Conservation (phyloP, 148 eudicot genomes). For the Cornus suecica region DNA sequence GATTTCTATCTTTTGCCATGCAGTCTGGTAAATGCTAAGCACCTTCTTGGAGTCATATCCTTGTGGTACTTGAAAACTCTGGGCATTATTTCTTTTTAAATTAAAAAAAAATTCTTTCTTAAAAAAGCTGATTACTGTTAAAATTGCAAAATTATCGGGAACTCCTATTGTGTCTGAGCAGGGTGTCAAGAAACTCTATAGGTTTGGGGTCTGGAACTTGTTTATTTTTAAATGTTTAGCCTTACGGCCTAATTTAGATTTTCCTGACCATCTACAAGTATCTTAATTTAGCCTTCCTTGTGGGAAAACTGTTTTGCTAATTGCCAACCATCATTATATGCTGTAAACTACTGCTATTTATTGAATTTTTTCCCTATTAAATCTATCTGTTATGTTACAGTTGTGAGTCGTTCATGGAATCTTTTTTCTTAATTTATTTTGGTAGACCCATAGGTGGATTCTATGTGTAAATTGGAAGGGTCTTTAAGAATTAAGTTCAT, state of each 20-base stretch:
- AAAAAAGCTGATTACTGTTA: neutral
- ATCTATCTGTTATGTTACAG: neutral
- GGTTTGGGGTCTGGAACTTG: conserved; percentile 77
- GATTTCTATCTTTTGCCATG: neutral
- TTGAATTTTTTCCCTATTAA: neutral
- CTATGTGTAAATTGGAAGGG: neutral
- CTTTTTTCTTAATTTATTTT: no score
- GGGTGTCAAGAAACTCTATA: conserved; percentile 83
- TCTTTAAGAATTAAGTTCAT: no score
- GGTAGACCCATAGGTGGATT: neutral
- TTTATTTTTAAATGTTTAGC: conserved; percentile 73
- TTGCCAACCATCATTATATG: conserved; percentile 10
- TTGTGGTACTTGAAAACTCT: conserved; percentile 45
- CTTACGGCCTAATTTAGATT: conserved; percentile 79
- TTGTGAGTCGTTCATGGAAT: neutral
- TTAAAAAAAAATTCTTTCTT: no score
- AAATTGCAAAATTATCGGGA: conserved; percentile 48
- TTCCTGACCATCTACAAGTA: conserved; percentile 44
- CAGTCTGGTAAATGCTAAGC: neutral
- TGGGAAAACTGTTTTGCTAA: no score
- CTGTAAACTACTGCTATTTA: conserved; percentile 26
- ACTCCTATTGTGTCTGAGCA: conserved; percentile 81
- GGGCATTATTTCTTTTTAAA: conserved; percentile 31
- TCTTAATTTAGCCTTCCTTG: conserved; percentile 28
- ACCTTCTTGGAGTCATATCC: conserved; percentile 28